Conservation (phyloP, 1,284 basidiomycete species). For the Takashimella koratensis region DNA sequence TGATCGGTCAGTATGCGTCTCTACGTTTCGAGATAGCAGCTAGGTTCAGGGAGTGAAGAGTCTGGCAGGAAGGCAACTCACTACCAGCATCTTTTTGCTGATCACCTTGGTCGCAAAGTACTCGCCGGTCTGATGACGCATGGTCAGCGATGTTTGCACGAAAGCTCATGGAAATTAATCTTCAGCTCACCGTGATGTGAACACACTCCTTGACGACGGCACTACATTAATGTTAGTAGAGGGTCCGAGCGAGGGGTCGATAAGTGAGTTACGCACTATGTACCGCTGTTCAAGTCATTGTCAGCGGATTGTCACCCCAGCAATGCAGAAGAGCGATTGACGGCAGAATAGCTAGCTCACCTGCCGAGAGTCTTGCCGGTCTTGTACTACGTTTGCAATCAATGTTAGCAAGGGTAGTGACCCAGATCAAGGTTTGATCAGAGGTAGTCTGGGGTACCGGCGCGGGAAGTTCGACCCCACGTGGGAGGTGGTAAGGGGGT, state of each 20-base stretch:
- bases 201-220: slow-evolving; percentile 76
- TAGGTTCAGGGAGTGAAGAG: neutral
- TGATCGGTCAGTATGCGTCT: neutral
- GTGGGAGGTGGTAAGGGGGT: neutral
- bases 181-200: slow-evolving; percentile 76
- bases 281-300: slow-evolving; percentile 32
- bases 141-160: slow-evolving; percentile 19
- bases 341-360: slow-evolving; percentile 86
- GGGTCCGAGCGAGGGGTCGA: neutral
- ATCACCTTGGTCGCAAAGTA: slow-evolving; percentile 56
- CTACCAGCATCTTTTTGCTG: slow-evolving; percentile 92
- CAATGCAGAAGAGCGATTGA: neutral
- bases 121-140: slow-evolving; percentile 48
- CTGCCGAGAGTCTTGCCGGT: slow-evolving; percentile 89
- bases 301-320: slow-evolving; percentile 6
- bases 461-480: neutral
- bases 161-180: too few species aligned
- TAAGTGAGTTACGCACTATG: slow-evolving; percentile 35
- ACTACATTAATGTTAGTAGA: slow-evolving; percentile 32
- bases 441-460: neutral
- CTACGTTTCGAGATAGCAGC: neutral
- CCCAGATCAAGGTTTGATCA: neutral
- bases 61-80: slow-evolving; percentile 22
- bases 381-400: slow-evolving; percentile 63
- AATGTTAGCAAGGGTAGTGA: neutral